Evolutionary conservation across 1,284 basidiomycete species (phyloP).

Genomic region (Sanghuangporus baumii): DNA sequence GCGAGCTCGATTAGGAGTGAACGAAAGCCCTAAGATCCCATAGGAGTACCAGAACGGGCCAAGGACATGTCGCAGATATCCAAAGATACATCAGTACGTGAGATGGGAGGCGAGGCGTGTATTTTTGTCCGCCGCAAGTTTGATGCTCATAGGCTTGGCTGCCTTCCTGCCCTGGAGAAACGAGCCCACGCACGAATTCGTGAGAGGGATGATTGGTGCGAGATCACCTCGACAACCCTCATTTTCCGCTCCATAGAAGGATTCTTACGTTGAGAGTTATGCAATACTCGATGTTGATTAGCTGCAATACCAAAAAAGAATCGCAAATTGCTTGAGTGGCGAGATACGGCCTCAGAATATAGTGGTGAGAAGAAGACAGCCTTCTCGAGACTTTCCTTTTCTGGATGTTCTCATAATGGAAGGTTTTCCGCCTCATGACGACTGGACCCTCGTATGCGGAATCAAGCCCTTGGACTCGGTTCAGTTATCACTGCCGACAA

Average conservation of each 20-base stretch:
- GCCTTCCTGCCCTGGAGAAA: slow-evolving; percentile 14
- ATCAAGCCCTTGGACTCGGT: not conserved
- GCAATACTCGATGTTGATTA: not conserved
- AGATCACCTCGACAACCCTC: not conserved
- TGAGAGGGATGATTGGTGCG: slow-evolving; percentile 11
- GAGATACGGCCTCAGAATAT: not conserved
- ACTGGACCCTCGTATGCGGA: not conserved
- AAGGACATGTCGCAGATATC: slow-evolving; percentile 13
- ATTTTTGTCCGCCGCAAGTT: not conserved
- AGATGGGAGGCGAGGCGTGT: slow-evolving; percentile 8
- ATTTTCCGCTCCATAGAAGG: not conserved
- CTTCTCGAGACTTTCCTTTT: not conserved
- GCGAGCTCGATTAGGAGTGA: not conserved
- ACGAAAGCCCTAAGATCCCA: slow-evolving; percentile 4
- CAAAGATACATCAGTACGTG: slow-evolving; percentile 13
- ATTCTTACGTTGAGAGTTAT: not conserved
- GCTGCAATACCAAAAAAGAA: not conserved
- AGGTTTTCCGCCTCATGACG: not conserved
- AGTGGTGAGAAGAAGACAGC: not conserved
- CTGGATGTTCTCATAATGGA: not conserved
- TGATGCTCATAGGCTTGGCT: slow-evolving; percentile 14
- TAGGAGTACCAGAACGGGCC: not conserved
- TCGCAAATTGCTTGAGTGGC: not conserved
- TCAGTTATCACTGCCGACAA: not conserved
- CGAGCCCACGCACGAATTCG: slow-evolving; percentile 12